Evolutionary conservation across 106 monocot genomes (phyloP).

Genomic region (Vanilla planifolia): DNA sequence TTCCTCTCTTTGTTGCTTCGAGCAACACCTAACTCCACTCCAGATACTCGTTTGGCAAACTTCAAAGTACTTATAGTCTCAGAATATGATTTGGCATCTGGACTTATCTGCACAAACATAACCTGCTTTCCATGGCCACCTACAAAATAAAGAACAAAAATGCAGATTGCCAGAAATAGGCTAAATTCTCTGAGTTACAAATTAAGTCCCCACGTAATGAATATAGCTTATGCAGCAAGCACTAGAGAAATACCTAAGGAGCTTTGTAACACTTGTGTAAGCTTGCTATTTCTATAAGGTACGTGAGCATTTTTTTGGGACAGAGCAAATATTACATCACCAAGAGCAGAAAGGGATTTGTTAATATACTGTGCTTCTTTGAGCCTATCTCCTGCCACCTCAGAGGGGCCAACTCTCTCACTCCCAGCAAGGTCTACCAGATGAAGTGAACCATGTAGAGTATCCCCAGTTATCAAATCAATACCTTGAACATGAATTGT

Average conservation of each 20-base stretch:
- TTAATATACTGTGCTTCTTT: slow-evolving; percentile 92
- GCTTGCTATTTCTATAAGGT: slow-evolving; percentile 84
- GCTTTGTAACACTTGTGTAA: slow-evolving; percentile 78
- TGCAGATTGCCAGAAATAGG: background rate
- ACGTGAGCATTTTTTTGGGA: slow-evolving; percentile 71
- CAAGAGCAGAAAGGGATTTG: slow-evolving; percentile 78
- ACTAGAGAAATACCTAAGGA: slow-evolving; percentile 46
- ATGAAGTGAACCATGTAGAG: slow-evolving; percentile 55
- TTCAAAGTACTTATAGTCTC: slow-evolving; percentile 75
- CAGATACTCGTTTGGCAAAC: slow-evolving; percentile 81
- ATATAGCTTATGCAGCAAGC: background rate
- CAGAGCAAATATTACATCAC: slow-evolving; percentile 83
- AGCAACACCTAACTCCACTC: slow-evolving; percentile 66
- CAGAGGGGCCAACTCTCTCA: slow-evolving; percentile 82
- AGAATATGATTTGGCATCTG: slow-evolving; percentile 54
- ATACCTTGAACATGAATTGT: slow-evolving; percentile 57
- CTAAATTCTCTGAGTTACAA: background rate
- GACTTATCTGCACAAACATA: slow-evolving; percentile 83
- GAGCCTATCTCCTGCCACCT: slow-evolving; percentile 75
- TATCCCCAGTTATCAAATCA: slow-evolving; percentile 45
- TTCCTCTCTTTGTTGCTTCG: slow-evolving; percentile 60
- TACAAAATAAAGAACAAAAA: slow-evolving; percentile 19
- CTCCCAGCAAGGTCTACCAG: slow-evolving; percentile 87
- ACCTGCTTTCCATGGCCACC: slow-evolving; percentile 81
- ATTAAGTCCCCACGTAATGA: background rate